Conservation (phyloP, 225 moss, liverwort and hornwort genomes). For the Ulota crispa region DNA sequence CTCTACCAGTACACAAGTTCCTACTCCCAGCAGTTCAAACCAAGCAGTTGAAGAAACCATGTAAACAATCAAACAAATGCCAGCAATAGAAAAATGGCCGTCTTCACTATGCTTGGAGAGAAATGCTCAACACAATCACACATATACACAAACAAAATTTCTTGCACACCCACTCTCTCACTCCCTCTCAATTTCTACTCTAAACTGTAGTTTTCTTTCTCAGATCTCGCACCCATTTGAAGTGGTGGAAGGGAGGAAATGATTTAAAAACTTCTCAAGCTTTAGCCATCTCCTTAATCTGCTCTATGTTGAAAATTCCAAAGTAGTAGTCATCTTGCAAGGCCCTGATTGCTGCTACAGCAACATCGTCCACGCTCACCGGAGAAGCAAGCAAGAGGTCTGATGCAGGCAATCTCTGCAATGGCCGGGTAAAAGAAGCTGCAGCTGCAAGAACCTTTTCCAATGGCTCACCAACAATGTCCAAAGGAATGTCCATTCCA, state of each 20-base stretch:
- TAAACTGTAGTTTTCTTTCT: background rate
- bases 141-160: slow-evolving; percentile 16
- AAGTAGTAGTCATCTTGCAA: slow-evolving; percentile 68
- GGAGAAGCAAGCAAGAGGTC: slow-evolving; percentile 82
- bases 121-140: background rate
- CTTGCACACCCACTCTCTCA: background rate
- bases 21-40: background rate
- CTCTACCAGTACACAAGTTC: background rate
- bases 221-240: background rate
- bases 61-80: background rate
- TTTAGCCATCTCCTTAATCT: slow-evolving; percentile 86
- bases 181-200: background rate
- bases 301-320: slow-evolving; percentile 73
- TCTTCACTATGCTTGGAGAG: background rate
- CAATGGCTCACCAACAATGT: slow-evolving; percentile 63
- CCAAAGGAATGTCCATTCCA: slow-evolving; percentile 77
- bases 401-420: slow-evolving; percentile 73
- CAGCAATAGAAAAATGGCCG: background rate
- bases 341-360: slow-evolving; percentile 69
- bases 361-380: slow-evolving; percentile 78
- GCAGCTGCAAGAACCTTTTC: slow-evolving; percentile 62
- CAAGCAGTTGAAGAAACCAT: background rate
- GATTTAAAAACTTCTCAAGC: background rate
- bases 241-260: background rate
- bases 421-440: slow-evolving; percentile 57